Evolutionary conservation across 805 yeast species (phyloP).

Genomic region (Teunomyces gatunensis): DNA sequence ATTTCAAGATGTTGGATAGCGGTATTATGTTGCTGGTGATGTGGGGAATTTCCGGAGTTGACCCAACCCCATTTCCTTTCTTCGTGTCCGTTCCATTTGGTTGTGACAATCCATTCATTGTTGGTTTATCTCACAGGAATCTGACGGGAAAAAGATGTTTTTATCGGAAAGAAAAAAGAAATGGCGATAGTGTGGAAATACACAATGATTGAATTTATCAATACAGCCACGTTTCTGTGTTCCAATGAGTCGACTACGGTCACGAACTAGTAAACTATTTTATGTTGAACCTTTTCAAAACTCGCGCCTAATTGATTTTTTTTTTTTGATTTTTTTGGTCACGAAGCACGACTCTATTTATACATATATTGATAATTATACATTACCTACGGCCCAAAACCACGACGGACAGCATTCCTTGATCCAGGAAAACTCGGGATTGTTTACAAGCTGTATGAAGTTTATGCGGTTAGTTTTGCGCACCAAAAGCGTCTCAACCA

Average conservation of each 20-base stretch:
- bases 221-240: neutral
- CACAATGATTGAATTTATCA: neutral
- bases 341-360: neutral
- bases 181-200: neutral
- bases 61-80: conserved; percentile 2
- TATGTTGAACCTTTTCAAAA: neutral
- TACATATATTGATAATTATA: neutral
- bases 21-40: conserved; percentile 69
- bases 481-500: conserved; percentile 35
- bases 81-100: conserved; percentile 1
- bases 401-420: conserved; percentile 11
- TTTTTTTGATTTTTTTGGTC: neutral
- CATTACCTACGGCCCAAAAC: neutral
- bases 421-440: conserved; percentile 24
- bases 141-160: neutral
- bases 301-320: neutral
- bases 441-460: conserved; percentile 16
- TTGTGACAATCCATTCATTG: conserved; percentile 2
- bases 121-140: neutral
- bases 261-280: neutral
- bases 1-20: conserved; percentile 54
- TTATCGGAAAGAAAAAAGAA: neutral
- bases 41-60: conserved; percentile 59
- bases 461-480: conserved; percentile 34
- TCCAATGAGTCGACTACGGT: neutral